Evolutionary conservation across 768 basidiomycete genomes (phyloP), one percentile per base, ranked within the genome.

Genomic region (Ramaria rubella): DNA sequence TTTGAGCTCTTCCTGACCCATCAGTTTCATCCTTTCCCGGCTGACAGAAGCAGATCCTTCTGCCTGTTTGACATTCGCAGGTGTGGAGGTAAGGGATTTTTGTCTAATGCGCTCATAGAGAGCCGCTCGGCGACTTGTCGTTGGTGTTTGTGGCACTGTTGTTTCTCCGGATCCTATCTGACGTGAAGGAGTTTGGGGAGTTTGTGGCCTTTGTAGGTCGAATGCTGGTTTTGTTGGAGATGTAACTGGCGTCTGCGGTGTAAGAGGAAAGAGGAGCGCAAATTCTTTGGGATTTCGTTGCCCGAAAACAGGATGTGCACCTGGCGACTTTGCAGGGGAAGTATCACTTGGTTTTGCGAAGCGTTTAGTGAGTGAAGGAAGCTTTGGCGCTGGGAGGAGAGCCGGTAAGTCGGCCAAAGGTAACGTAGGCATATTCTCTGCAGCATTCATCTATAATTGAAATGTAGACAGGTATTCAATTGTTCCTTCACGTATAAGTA

Each of bases 51-150:
- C 19, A 75, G 73, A 50, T 65, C 71, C 12, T 46, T 72, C 76
- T 49, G 72, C 70, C 19, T 70, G 66, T 24, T 55, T 59, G 38
- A 62, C 57, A 66, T 88, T 88, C n/a, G 59, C 81, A 0, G 90
- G 89, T 8, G 86, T 82, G 34, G 75, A 71, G 1, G 81, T 80
- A 52, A 90, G 67, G 4, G 88, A 90, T 55, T 81, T 78, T 63
- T 86, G 84, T 17, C 85, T 84, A 45, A 92, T 73, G 38, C 90
- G 86, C 61, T 92, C 90, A 62, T 88, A 89, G 1, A 93, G 73
- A 7, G 90, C 90, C 63, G 84, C 82, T 44, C 90, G 79, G 43
- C 90, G 79, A 33, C 90, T 86, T 31, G 52, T 43, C 15, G 80
- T 80, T 1, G 89, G 88, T 5, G 87, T 90, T 60, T 81, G 70